Evolutionary conservation across 805 yeast species (phyloP).

Genomic region (Trichomonascus vanleenenianus): DNA sequence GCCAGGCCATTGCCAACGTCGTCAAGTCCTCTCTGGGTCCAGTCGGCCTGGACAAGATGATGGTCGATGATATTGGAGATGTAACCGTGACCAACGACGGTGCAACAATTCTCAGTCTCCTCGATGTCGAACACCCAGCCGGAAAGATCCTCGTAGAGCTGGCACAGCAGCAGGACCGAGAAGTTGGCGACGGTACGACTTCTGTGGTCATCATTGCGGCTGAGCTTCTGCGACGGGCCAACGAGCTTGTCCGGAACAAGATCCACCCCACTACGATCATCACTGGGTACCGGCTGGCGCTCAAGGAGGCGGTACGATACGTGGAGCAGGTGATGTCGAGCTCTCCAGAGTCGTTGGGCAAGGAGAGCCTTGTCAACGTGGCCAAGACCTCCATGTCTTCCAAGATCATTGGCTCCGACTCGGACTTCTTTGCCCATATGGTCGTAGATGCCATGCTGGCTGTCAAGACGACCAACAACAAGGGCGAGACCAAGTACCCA

Average conservation of each 20-base stretch:
- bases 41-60: conserved; percentile 96
- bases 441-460: conserved; percentile 95
- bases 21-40: conserved; percentile 95
- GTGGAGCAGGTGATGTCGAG: conserved; percentile 78
- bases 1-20: conserved; percentile 75
- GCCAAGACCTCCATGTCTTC: conserved; percentile 97
- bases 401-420: conserved; percentile 90
- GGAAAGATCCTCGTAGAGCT: conserved; percentile 94
- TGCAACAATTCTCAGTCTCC: conserved; percentile 82
- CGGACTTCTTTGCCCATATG: conserved; percentile 80
- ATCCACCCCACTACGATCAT: conserved; percentile 98
- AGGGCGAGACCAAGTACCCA: conserved; percentile 89
- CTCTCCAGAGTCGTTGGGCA: conserved; percentile 70
- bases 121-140: conserved; percentile 98
- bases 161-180: conserved; percentile 98
- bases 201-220: conserved; percentile 95
- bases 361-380: conserved; percentile 77
- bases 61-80: conserved; percentile 98
- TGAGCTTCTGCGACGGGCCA: conserved; percentile 85
- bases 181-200: conserved; percentile 98
- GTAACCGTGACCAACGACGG: conserved; percentile 99
- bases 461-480: conserved; percentile 79
- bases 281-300: conserved; percentile 90
- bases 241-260: conserved; percentile 84
- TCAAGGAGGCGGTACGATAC: conserved; percentile 82